phyloP scores from a whole-genome alignment of 208 protist species.

The Crithidia bombi region DNA sequence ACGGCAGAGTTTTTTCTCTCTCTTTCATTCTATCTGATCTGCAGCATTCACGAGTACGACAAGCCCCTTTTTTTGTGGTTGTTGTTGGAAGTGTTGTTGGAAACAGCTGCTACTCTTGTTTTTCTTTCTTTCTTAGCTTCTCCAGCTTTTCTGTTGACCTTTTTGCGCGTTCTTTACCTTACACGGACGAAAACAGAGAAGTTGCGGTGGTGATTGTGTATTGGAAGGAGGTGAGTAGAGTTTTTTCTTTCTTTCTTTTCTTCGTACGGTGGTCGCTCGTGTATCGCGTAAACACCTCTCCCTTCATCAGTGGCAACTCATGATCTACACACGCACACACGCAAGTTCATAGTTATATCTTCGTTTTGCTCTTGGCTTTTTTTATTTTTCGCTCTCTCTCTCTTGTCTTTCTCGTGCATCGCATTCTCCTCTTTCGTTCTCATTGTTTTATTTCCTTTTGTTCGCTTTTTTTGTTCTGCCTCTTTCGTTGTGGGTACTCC shows the following conservation, averaged over 20 bases:
- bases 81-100: no score
- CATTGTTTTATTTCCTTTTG: background rate
- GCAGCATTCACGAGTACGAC: no score
- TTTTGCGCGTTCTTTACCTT: background rate
- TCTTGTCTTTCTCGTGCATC: slow-evolving; percentile 3
- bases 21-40: no score
- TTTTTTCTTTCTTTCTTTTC: slow-evolving; percentile 16
- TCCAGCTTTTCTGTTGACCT: background rate
- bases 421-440: background rate
- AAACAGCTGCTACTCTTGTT: slow-evolving; percentile 11
- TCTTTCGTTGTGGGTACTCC: no score
- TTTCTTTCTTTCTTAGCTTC: slow-evolving; percentile 5
- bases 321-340: no score
- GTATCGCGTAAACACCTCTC: no score
- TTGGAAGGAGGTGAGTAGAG: background rate
- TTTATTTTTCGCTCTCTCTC: slow-evolving; percentile 15
- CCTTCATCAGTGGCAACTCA: no score
- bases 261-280: background rate
- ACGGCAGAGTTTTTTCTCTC: no score
- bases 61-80: no score
- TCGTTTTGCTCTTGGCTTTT: background rate
- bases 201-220: background rate
- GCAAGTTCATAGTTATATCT: no score
- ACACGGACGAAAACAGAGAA: background rate
- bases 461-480: background rate